Evolutionary conservation across 805 yeast genomes (phyloP).

Genomic region (Metschnikowia corniflorae): DNA sequence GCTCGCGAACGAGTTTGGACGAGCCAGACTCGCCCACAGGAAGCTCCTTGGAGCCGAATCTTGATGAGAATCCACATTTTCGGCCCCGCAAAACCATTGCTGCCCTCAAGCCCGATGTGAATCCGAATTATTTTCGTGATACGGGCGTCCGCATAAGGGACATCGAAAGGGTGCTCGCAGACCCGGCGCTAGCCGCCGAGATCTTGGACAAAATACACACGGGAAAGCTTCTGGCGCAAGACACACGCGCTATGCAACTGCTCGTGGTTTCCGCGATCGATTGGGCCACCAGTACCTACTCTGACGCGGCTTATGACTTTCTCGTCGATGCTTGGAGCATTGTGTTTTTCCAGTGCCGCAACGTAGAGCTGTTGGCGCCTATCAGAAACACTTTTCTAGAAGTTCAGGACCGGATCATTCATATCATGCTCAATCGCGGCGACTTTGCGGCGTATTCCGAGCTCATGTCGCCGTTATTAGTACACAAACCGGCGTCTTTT

Average conservation of each 20-base stretch:
- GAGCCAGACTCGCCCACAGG: not conserved
- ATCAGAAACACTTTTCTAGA: constrained; percentile 13
- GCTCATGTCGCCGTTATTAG: constrained; percentile 15
- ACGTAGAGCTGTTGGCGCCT: not conserved
- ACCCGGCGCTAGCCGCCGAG: constrained; percentile 2
- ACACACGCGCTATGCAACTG: constrained; percentile 15
- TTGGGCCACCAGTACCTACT: constrained; percentile 19
- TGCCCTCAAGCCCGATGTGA: not conserved
- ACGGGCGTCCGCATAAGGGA: constrained; percentile 5
- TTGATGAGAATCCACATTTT: not conserved
- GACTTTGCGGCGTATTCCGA: constrained; percentile 21
- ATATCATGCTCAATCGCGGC: constrained; percentile 27
- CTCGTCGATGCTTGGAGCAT: constrained; percentile 25
- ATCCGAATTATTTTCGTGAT: constrained; percentile 2
- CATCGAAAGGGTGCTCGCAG: constrained; percentile 14
- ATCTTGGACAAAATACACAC: constrained; percentile 4
- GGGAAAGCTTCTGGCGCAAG: constrained; percentile 4
- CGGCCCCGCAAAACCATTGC: not conserved
- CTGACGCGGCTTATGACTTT: constrained; percentile 17
- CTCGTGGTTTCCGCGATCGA: constrained; percentile 24
- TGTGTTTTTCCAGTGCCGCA: constrained; percentile 14
- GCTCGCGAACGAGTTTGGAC: not conserved
- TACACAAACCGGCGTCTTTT: constrained; percentile 7
- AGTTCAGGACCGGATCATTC: constrained; percentile 22
- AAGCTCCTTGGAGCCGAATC: not conserved